Base-by-base conservation (phyloP, 805 yeast species). In the Ogataea trehaloabstinens region DNA sequence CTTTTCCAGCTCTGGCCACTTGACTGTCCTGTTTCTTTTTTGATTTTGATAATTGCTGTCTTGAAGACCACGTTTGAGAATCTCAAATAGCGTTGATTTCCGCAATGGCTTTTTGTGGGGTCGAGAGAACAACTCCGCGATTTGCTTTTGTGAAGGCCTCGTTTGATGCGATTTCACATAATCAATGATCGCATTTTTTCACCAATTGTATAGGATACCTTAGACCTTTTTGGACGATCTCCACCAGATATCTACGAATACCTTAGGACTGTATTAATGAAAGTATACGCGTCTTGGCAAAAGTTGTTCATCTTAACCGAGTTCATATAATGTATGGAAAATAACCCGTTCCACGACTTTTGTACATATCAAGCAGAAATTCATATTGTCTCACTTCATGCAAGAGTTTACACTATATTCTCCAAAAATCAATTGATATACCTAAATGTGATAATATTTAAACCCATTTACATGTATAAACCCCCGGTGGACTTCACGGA, bases 401-500 rank as follows among this genome's bases (percentile, higher is more conserved):
- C 10, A 12, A 11, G n/a, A 28, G 31, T 11, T 28, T 28, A 12
- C 10, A 28, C 31, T 28, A 8, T 28, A 28, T n/a, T n/a, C n/a
- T n/a, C n/a, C n/a, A n/a, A n/a, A n/a, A n/a, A n/a, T n/a, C n/a
- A n/a, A n/a, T n/a, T n/a, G n/a, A n/a, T n/a, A n/a, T n/a, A n/a
- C n/a, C n/a, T n/a, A n/a, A n/a, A n/a, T n/a, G n/a, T n/a, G n/a
- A n/a, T n/a, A n/a, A n/a, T n/a, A n/a, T n/a, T n/a, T n/a, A n/a
- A n/a, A n/a, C n/a, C n/a, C n/a, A n/a, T n/a, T n/a, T 31, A 41
- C 44, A 41, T 45, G 28, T 42, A 41, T 28, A 37, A 33, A 4
- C 42, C 49, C 5, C 49, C 46, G 8, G 47, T 37, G 6, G 48
- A 48, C 30, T 42, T 45, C 29, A 45, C 40, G 38, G 46, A 44